Evolutionary conservation across 2,329 filamentous ascomycete genomes (phyloP).

Genomic region (Penicillium palitans): DNA sequence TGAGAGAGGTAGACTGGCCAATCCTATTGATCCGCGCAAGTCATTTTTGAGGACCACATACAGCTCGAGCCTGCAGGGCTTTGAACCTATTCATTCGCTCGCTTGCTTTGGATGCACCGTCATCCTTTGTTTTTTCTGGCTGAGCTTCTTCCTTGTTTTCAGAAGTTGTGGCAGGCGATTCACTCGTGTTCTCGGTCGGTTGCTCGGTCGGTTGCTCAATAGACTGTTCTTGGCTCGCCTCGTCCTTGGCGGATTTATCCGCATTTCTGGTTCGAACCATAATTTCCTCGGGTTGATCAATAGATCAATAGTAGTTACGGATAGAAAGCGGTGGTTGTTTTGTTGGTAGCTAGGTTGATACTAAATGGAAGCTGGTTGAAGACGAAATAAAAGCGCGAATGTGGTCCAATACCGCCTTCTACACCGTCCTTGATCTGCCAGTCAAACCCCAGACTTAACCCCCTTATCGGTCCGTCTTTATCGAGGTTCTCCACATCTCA

Average conservation of each 20-base stretch:
- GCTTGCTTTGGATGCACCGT: slow-evolving; percentile 40
- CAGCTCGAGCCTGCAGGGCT: slow-evolving; percentile 76
- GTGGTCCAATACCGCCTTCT: slow-evolving; percentile 14
- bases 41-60: slow-evolving; percentile 31
- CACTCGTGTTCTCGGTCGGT: slow-evolving; percentile 13
- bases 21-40: not conserved
- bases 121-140: slow-evolving; percentile 21
- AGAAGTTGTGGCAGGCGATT: slow-evolving; percentile 11
- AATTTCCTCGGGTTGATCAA: not conserved
- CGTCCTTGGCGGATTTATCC: slow-evolving; percentile 18
- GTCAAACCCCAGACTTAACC: slow-evolving; percentile 19
- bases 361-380: slow-evolving; percentile 10
- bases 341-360: slow-evolving; percentile 1
- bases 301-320: not conserved
- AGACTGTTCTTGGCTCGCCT: slow-evolving; percentile 9
- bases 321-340: not conserved
- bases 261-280: slow-evolving; percentile 23
- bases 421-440: slow-evolving; percentile 21
- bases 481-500: slow-evolving; percentile 23
- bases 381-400: slow-evolving; percentile 17
- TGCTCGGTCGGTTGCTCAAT: slow-evolving; percentile 16
- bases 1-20: not conserved
- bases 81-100: slow-evolving; percentile 82
- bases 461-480: slow-evolving; percentile 19
- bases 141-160: slow-evolving; percentile 6